Base-by-base conservation (phyloP, 2,329 filamentous ascomycete species). In the Lasiodiplodia citricola region DNA sequence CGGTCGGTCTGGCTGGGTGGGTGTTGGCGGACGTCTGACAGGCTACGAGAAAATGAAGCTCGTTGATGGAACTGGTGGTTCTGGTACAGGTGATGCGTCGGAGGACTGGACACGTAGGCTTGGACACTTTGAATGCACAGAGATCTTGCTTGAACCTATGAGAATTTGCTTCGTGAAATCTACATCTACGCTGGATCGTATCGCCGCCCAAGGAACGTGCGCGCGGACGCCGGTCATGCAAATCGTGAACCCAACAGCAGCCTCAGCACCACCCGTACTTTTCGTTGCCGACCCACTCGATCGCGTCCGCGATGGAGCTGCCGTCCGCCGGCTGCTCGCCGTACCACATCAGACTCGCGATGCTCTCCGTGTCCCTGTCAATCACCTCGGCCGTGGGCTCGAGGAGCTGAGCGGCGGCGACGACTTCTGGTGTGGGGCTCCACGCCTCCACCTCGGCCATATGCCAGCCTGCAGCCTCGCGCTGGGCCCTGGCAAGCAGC, bases 11-110 rank as follows among this genome's bases (percentile, higher is more conserved):
- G 83, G 82, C 85, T 84, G 91, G 91, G 91, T 92, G 92, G 92
- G 91, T 88, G 87, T 87, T 85, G 91, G 91, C 86, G 91, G 78
- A 76, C 88, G 91, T 94, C 92, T 96, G 92, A 95, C 92, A 92
- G 92, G 86, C 85, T 75, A 72, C 70, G 31, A 52, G 56, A 64
- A 38, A 38, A 25, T 23, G n/a, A 52, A 21, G 44, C 44, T 58
- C 38, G 41, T 25, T 21, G 47, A 54, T 47, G 57, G 41, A 63
- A 23, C 23, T 51, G 23, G 28, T 11, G 58, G 57, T 35, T 31
- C 38, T 62, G 57, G 57, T 35, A 51, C 35, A 41, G 11, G 16
- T 37, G 58, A 31, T 13, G 63, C n/a, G 3, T 47, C 28, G 63
- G 52, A 35, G 51, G 63, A 35, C 10, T 18, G 23, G 52, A 47